Conservation (phyloP, 768 basidiomycete genomes). For the Hydnum rufescens region DNA sequence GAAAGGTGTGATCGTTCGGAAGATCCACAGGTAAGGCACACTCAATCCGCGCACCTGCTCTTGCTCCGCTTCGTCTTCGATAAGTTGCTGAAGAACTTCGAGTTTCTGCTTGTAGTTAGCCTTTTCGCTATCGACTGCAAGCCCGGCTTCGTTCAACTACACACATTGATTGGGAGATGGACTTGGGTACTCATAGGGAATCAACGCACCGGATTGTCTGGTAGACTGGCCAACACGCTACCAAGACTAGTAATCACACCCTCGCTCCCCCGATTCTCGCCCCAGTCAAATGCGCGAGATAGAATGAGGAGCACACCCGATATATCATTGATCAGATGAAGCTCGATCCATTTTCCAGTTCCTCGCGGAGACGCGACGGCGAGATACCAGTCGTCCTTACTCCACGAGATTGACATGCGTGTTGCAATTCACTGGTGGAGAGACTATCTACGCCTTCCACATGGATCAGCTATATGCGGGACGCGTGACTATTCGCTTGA, state of each 20-base stretch:
- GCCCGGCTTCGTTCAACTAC: conserved; percentile 90
- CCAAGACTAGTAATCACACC: conserved; percentile 69
- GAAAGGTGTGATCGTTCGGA: conserved; percentile 2
- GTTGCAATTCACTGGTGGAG: conserved; percentile 78
- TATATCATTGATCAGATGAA: conserved; percentile 79
- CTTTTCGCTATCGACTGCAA: conserved; percentile 84
- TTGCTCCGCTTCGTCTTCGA: conserved; percentile 97
- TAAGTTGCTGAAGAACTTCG: conserved; percentile 92
- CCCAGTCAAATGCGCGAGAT: conserved; percentile 90
- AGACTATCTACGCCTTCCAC: conserved; percentile 78
- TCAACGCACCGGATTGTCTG: conserved; percentile 70
- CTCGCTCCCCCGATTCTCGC: conserved; percentile 46
- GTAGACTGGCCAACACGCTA: conserved; percentile 75
- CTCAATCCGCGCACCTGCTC: conserved; percentile 34
- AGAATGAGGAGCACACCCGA: conserved; percentile 87
- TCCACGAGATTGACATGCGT: conserved; percentile 84
- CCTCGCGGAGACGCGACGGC: conserved; percentile 73
- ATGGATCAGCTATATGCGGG: conserved; percentile 45
- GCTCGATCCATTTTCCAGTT: conserved; percentile 77
- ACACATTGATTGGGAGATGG: background rate
- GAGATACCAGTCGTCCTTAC: conserved; percentile 77
- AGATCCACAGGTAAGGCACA: background rate
- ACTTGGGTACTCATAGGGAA: background rate
- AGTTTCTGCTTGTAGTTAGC: conserved; percentile 97
- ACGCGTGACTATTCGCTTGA: background rate